phyloP scores from a whole-genome alignment of 768 basidiomycete species.

The Trametes coccinea region DNA sequence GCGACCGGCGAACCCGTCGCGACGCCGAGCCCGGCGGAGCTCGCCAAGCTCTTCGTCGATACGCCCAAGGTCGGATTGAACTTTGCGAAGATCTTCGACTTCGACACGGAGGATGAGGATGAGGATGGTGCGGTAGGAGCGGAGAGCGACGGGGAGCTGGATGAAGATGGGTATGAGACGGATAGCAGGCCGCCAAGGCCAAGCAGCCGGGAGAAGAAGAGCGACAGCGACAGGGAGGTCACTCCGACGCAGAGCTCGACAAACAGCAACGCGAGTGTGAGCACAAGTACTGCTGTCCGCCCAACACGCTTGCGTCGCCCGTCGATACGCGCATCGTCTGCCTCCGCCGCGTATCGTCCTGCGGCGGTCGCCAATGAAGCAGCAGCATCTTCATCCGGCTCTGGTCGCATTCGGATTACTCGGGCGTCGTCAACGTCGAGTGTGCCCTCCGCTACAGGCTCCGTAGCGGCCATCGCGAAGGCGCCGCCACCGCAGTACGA shows the following conservation, averaged over 20 bases:
- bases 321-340: constrained; percentile 31
- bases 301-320: constrained; percentile 32
- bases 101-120: constrained; percentile 40
- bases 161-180: constrained; percentile 30
- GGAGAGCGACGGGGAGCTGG: constrained; percentile 29
- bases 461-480: constrained; percentile 7
- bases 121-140: constrained; percentile 17
- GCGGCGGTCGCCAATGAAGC: constrained; percentile 9
- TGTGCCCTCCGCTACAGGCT: constrained; percentile 7
- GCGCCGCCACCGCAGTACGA: constrained; percentile 48
- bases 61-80: constrained; percentile 73
- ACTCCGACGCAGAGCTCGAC: constrained; percentile 25
- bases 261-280: background rate
- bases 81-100: constrained; percentile 79
- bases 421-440: constrained; percentile 19
- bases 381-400: constrained; percentile 12
- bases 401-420: constrained; percentile 14
- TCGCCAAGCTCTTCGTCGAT: constrained; percentile 64
- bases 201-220: background rate
- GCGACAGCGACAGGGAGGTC: constrained; percentile 27
- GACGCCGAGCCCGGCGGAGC: constrained; percentile 69
- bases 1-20: constrained; percentile 72
- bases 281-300: constrained; percentile 12
- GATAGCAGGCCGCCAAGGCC: constrained; percentile 26
- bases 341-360: constrained; percentile 11